Evolutionary conservation across 805 yeast species (phyloP).

Genomic region (Candida nanaspora): DNA sequence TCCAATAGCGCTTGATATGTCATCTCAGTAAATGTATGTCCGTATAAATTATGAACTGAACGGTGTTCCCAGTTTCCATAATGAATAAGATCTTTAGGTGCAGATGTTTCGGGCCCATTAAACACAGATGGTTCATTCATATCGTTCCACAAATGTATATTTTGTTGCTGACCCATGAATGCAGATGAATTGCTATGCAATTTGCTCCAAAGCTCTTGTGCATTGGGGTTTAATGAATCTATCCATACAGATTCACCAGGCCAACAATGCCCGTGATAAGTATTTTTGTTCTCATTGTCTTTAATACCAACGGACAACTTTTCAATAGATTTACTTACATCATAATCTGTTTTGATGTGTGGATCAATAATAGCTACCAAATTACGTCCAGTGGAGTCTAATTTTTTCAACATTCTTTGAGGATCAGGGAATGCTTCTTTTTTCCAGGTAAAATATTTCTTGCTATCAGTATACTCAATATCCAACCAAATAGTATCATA

Average conservation of each 20-base stretch:
- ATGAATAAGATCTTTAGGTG: slow-evolving; percentile 77
- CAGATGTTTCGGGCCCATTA: slow-evolving; percentile 88
- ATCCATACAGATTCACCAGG: slow-evolving; percentile 96
- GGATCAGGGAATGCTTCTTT: slow-evolving; percentile 68
- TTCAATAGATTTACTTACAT: slow-evolving; percentile 47
- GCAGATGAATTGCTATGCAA: slow-evolving; percentile 40
- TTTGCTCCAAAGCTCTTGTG: slow-evolving; percentile 51
- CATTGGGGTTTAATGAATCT: slow-evolving; percentile 66
- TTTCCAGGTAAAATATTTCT: slow-evolving; percentile 92
- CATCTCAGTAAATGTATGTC: slow-evolving; percentile 71
- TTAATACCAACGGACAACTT: slow-evolving; percentile 36
- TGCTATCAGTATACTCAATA: slow-evolving; percentile 81
- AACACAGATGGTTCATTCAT: slow-evolving; percentile 98
- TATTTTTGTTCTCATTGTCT: slow-evolving; percentile 34
- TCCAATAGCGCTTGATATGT: slow-evolving; percentile 60
- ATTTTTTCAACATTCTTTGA: slow-evolving; percentile 50
- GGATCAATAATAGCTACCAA: slow-evolving; percentile 88
- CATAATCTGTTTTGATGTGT: slow-evolving; percentile 70
- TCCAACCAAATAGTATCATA: slow-evolving; percentile 94
- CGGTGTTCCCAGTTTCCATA: slow-evolving; percentile 83
- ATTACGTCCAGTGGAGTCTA: slow-evolving; percentile 71
- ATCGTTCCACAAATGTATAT: slow-evolving; percentile 90
- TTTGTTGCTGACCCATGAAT: slow-evolving; percentile 45
- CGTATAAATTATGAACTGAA: slow-evolving; percentile 82
- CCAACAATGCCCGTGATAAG: slow-evolving; percentile 89